These are phyloP conservation scores for Aspergillus intermedius DNA, from an alignment of 2,329 filamentous ascomycete species.

Conservation along the genomic window DNA sequence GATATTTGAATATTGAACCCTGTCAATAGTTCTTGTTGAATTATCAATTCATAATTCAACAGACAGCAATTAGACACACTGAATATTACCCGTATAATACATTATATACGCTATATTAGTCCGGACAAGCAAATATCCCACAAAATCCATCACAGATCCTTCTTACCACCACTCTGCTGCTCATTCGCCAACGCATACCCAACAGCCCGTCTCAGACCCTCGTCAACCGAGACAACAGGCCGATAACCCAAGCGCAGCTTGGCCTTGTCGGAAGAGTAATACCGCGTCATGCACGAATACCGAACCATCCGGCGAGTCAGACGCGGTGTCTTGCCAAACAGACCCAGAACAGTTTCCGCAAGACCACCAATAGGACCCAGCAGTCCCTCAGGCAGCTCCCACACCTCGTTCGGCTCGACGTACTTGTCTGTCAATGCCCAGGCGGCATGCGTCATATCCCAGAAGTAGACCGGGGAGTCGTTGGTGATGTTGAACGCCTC, in stretches of 20 bases:
- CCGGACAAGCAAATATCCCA: not conserved
- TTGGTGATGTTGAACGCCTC: conserved; percentile 90
- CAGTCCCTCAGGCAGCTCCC: conserved; percentile 35
- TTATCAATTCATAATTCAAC: conserved; percentile 2
- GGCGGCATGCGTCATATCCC: conserved; percentile 75
- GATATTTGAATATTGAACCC: not conserved
- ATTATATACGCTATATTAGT: not conserved
- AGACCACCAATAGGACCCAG: conserved; percentile 36
- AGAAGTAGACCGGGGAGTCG: conserved; percentile 80
- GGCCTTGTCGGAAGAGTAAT: conserved; percentile 43
- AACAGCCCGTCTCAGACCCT: conserved; percentile 43
- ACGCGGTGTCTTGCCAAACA: conserved; percentile 42
- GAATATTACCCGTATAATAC: not conserved
- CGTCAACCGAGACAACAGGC: conserved; percentile 40
- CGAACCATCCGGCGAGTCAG: conserved; percentile 40
- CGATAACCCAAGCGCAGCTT: conserved; percentile 40
- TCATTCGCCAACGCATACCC: conserved; percentile 33
- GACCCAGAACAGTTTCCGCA: conserved; percentile 36
- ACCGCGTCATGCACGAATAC: conserved; percentile 45
- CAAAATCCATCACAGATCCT: conserved; percentile 26
- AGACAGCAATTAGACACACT: conserved; percentile 2
- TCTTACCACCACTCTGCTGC: conserved; percentile 31
- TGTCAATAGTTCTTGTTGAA: not conserved
- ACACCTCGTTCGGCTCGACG: conserved; percentile 38
- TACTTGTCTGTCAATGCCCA: conserved; percentile 54